Conservation (phyloP, 768 basidiomycete species). For the Kwoniella pini region DNA sequence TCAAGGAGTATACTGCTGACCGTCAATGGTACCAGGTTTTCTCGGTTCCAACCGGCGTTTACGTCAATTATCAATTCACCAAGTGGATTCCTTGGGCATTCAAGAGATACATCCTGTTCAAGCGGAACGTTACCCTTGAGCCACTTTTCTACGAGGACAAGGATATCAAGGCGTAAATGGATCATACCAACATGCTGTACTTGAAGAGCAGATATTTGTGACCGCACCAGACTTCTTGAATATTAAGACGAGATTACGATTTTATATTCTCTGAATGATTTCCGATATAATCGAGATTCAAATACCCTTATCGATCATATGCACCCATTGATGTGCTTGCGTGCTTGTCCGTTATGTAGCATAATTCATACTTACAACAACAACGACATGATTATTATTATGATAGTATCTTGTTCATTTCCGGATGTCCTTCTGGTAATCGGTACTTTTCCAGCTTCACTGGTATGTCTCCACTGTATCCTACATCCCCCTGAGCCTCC, state of each 20-base stretch:
- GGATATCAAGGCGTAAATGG: constrained; percentile 11
- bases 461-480: constrained; percentile 27
- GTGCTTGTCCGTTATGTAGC: too few relatives aligned
- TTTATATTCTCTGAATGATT: too few relatives aligned
- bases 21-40: constrained; percentile 35
- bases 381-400: not conserved
- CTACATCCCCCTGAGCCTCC: constrained; percentile 27
- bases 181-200: too few relatives aligned
- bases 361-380: too few relatives aligned
- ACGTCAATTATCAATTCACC: constrained; percentile 37
- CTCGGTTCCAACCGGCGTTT: constrained; percentile 39
- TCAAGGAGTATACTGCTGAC: too few relatives aligned
- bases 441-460: constrained; percentile 27
- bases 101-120: constrained; percentile 47
- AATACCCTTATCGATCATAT: too few relatives aligned
- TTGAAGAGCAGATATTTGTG: too few relatives aligned
- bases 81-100: constrained; percentile 44
- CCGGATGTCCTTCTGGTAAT: constrained; percentile 28
- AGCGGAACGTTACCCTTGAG: constrained; percentile 3
- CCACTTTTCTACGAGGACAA: constrained; percentile 11
- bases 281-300: too few relatives aligned
- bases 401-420: constrained; percentile 21
- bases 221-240: too few relatives aligned
- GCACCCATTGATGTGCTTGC: too few relatives aligned
- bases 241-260: too few relatives aligned